These are phyloP conservation scores for Begonia loranthoides DNA, from an alignment of 306 rosid genomes.

Conservation along the genomic window DNA sequence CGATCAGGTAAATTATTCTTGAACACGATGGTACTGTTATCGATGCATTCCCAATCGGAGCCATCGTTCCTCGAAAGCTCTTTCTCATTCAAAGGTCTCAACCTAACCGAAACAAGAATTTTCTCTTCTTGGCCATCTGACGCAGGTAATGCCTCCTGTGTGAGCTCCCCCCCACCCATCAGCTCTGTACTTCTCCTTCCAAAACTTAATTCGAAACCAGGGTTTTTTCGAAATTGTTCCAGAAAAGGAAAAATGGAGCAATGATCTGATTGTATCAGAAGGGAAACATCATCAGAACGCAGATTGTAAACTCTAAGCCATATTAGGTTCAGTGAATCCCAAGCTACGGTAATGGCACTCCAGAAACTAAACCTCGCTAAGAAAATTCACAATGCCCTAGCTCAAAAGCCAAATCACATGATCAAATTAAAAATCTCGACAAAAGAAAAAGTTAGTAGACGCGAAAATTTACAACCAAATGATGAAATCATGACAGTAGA, in stretches of 20 bases:
- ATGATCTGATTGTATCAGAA: no score
- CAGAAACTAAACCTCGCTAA: no score
- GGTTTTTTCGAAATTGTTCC: constrained; percentile 5
- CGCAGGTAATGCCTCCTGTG: constrained; percentile 2
- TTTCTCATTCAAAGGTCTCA: constrained; percentile 64
- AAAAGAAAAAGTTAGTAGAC: no score
- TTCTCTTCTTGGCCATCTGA: constrained; percentile 38
- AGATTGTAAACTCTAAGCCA: no score
- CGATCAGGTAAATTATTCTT: constrained; percentile 31
- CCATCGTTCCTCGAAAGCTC: constrained; percentile 36
- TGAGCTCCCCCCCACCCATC: constrained; percentile 15
- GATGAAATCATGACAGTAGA: neutral
- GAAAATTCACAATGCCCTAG: no score
- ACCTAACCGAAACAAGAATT: constrained; percentile 57
- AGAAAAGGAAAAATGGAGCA: neutral
- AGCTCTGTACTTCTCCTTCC: constrained; percentile 2
- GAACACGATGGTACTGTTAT: constrained; percentile 27
- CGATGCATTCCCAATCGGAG: constrained; percentile 46
- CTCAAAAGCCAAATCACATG: no score
- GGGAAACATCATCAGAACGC: no score
- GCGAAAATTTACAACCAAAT: neutral
- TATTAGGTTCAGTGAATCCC: no score
- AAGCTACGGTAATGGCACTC: no score
- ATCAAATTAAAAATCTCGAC: no score
- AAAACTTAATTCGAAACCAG: neutral